Base-by-base conservation (phyloP, 331 rosid genomes). In the Quercus tomentella region DNA sequence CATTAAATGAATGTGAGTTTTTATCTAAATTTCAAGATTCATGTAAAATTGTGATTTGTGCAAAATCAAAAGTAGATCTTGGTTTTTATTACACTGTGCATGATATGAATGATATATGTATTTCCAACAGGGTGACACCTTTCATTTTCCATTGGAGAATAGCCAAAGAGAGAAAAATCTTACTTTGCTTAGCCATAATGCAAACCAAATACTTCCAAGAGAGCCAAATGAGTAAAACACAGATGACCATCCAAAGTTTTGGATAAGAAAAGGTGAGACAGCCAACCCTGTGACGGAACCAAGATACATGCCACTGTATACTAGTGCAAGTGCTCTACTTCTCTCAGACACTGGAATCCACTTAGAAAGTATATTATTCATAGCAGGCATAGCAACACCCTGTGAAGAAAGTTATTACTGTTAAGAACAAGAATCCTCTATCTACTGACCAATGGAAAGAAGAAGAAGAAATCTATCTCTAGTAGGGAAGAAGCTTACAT, bases 301-400 rank as follows among this genome's bases (percentile, higher is more conserved):
- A 71, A 94, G 98, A 88, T 92, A 94, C 98, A 94, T 94, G 89
- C 98, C 97, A 72, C 97, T 94, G 77, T 94, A 94, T 14, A 94
- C 98, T 14, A 94, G 88, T 30, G 98, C 92, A 82, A 94, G 96
- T 56, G 98, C 92, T 86, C 97, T 89, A 90, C 98, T 94, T 84
- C 98, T 89, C 95, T 94, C 98, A 12, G 98, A 91, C 73, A 94
- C 97, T 3, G 98, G 98, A 85, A 94, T 82, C 98, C 98, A 94
- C 88, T 92, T 92, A 52, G 97, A 92, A 72, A 94, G 90, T 1
- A 94, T 69, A 85, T 94, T 94, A 82, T 94, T 94, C 98, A 94
- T 94, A 18, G 98, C 98, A 82, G 98, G 98, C 98, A 94, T 94
- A 21, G 98, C 98, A 86, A 94, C 98, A 87, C 98, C 98, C 98